Conservation (phyloP, 1,284 basidiomycete species). For the Rhodotorula sp. region DNA sequence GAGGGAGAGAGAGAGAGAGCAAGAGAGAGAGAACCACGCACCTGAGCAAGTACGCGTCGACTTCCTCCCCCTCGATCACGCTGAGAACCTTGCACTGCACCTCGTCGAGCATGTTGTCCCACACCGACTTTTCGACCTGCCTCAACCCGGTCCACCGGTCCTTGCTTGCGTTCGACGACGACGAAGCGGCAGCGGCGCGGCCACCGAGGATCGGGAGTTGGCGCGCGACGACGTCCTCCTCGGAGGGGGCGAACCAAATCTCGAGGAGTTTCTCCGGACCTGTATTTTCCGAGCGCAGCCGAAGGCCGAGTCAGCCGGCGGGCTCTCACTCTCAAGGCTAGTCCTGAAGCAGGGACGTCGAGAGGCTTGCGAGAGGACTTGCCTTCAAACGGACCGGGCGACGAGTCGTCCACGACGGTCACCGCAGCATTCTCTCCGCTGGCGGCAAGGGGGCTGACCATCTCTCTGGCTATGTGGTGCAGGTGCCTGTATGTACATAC, state of each 20-base stretch:
- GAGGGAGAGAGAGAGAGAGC: background rate
- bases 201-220: slow-evolving; percentile 36
- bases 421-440: slow-evolving; percentile 4
- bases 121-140: slow-evolving; percentile 69
- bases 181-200: slow-evolving; percentile 1
- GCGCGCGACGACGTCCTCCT: slow-evolving; percentile 56
- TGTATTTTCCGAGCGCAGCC: background rate
- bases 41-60: slow-evolving; percentile 96
- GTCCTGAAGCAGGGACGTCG: background rate
- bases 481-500: background rate
- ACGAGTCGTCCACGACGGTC: slow-evolving; percentile 36
- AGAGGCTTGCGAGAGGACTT: background rate
- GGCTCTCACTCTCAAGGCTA: too few relatives aligned
- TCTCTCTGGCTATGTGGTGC: background rate
- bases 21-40: slow-evolving; percentile 50
- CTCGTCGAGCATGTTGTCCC: slow-evolving; percentile 97
- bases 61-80: slow-evolving; percentile 77
- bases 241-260: slow-evolving; percentile 90
- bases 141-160: slow-evolving; percentile 62
- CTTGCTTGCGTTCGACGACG: slow-evolving; percentile 7
- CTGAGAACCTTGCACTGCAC: slow-evolving; percentile 97
- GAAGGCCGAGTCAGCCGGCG: too few relatives aligned
- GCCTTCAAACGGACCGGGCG: slow-evolving; percentile 36
- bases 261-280: slow-evolving; percentile 93
- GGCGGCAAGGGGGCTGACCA: background rate